phyloP scores from a whole-genome alignment of 345 rosid genomes.

The Hibiscus tridactylites region DNA sequence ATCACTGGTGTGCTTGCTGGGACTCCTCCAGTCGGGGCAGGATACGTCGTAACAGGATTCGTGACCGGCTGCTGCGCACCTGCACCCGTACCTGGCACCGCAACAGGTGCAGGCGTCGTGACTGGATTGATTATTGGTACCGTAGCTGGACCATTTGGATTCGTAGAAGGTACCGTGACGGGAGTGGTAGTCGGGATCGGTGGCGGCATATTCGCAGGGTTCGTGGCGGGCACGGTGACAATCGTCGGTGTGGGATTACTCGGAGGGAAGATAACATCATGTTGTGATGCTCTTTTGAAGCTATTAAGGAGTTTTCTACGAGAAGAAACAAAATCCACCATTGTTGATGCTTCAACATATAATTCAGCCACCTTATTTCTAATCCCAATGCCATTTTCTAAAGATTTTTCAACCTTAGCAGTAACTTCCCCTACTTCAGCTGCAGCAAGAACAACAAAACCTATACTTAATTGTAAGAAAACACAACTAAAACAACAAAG shows the following conservation, averaged over 20 bases:
- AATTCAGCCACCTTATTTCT: conserved; percentile 17
- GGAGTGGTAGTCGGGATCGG: conserved; percentile 41
- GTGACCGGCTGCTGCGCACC: conserved; percentile 50
- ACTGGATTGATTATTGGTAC: conserved; percentile 36
- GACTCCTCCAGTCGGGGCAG: conserved; percentile 42
- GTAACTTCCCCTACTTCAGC: conserved; percentile 20
- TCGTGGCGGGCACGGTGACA: conserved; percentile 46
- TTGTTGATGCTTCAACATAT: conserved; percentile 19
- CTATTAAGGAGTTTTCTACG: conserved; percentile 26
- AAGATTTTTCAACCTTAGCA: conserved; percentile 15
- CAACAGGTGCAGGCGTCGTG: conserved; percentile 45
- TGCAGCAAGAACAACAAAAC: conserved; percentile 10
- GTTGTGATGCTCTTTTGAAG: conserved; percentile 21
- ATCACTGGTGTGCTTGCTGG: conserved; percentile 37
- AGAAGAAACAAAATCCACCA: conserved; percentile 18
- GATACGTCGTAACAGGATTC: conserved; percentile 66
- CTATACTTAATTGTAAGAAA: conserved; percentile 13
- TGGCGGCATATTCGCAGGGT: conserved; percentile 28
- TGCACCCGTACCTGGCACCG: conserved; percentile 38
- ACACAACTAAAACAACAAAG: not conserved
- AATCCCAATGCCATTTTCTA: conserved; percentile 11
- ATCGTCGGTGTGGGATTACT: conserved; percentile 41
- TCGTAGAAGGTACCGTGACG: conserved; percentile 33
- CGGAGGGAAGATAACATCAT: conserved; percentile 37
- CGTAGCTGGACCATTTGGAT: conserved; percentile 40